Evolutionary conservation across 2,329 filamentous ascomycete species (phyloP).

Genomic region (Clarireedia sp.): DNA sequence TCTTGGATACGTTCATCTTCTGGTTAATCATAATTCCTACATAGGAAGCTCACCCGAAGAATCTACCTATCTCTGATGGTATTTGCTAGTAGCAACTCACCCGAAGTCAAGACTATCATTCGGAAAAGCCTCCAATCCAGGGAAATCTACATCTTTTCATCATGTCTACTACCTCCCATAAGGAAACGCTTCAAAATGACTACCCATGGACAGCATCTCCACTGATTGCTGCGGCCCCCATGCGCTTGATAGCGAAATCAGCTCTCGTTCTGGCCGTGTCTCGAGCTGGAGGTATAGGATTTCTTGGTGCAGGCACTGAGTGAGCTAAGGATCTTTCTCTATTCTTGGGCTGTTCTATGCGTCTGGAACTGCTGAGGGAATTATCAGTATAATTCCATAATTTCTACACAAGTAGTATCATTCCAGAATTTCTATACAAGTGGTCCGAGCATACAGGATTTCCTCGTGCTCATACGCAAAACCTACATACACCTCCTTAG

Average conservation of each 20-base stretch:
- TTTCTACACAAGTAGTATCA: too few species aligned
- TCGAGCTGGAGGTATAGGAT: constrained; percentile 43
- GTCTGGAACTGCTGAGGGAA: background rate
- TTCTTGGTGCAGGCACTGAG: constrained; percentile 35
- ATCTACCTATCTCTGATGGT: too few species aligned
- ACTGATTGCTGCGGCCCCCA: constrained; percentile 56
- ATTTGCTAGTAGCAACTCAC: too few species aligned
- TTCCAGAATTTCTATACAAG: too few species aligned
- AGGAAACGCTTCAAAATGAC: constrained; percentile 7
- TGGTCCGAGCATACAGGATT: too few species aligned
- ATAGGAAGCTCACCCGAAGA: too few species aligned
- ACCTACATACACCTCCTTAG: too few species aligned
- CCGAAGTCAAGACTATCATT: too few species aligned
- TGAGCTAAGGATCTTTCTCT: background rate
- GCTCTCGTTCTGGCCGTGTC: constrained; percentile 53
- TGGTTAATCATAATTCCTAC: too few species aligned
- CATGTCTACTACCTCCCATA: constrained; percentile 3
- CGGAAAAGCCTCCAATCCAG: background rate
- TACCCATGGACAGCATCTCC: constrained; percentile 12
- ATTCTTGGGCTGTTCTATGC: background rate
- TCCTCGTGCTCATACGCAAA: too few species aligned
- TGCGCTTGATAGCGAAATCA: constrained; percentile 54
- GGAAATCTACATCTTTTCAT: background rate
- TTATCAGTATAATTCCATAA: background rate
- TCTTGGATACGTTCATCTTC: too few species aligned